These are phyloP conservation scores for Trichosporon sp. DNA, from an alignment of 1,284 basidiomycete genomes.

Conservation along the genomic window DNA sequence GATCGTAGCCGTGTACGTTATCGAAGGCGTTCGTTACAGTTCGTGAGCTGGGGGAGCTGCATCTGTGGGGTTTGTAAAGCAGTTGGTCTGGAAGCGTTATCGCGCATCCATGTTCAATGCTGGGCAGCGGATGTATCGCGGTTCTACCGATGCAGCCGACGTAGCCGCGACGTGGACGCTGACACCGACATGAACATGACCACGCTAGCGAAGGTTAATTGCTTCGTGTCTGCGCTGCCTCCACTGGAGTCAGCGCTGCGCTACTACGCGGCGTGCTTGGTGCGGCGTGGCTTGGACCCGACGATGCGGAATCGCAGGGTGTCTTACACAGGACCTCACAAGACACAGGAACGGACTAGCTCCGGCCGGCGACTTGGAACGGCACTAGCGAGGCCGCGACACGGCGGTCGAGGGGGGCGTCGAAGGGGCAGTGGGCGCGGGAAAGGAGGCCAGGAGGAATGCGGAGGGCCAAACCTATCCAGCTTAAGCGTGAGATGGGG, in stretches of 20 bases:
- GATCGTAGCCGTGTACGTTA: not conserved
- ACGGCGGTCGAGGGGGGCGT: not conserved
- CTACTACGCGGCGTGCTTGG: not conserved
- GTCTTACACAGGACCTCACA: not conserved
- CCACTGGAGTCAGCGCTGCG: not conserved
- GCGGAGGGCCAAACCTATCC: not conserved
- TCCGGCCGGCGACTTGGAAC: not conserved
- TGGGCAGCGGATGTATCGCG: not conserved
- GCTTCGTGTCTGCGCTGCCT: not conserved
- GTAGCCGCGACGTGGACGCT: not conserved
- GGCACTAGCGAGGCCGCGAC: not conserved
- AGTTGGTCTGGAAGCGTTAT: not conserved
- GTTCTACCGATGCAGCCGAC: not conserved
- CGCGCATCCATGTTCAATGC: not conserved
- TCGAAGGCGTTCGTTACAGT: no score
- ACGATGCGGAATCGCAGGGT: constrained; percentile 9
- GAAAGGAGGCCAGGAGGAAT: not conserved
- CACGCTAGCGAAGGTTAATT: no score
- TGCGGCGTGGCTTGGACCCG: not conserved
- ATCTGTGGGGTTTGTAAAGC: not conserved
- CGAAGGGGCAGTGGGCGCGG: not conserved
- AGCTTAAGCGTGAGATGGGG: not conserved
- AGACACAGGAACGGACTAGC: not conserved
- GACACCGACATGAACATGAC: no score
- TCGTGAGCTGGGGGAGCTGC: not conserved